These are phyloP conservation scores for Thuja plicata DNA, from an alignment of 83 land plant genomes.

Conservation along the genomic window DNA sequence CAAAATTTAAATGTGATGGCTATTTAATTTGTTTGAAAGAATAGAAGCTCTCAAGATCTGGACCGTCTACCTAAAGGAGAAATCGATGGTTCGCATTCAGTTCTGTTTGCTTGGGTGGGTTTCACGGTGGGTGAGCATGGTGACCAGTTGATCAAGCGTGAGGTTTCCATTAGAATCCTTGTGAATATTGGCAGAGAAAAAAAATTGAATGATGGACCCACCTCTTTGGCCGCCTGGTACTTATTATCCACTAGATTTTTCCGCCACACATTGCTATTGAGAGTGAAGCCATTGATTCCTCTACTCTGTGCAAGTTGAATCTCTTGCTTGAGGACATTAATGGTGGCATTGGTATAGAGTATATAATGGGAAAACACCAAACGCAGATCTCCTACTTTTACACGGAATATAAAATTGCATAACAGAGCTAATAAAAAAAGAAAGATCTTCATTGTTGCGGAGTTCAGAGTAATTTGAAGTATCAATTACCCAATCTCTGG, in stretches of 20 bases:
- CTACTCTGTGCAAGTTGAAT: conserved; percentile 20
- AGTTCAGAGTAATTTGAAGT: too few species aligned
- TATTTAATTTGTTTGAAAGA: too few species aligned
- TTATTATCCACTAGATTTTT: background rate
- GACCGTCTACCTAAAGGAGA: too few species aligned
- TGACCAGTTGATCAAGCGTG: background rate
- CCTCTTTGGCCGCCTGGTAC: background rate
- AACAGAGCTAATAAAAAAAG: too few species aligned
- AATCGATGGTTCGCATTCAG: too few species aligned
- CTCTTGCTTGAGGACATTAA: conserved; percentile 17
- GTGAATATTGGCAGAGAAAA: conserved; percentile 19
- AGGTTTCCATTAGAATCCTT: background rate
- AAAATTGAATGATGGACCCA: background rate
- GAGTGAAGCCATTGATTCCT: conserved; percentile 23
- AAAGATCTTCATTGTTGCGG: too few species aligned
- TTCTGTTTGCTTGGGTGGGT: background rate
- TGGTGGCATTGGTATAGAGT: background rate
- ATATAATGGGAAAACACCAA: conserved; percentile 17
- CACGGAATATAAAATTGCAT: too few species aligned
- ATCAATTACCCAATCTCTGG: too few species aligned
- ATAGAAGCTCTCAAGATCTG: too few species aligned
- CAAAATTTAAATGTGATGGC: too few species aligned
- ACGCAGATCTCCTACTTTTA: too few species aligned
- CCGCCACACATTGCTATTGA: conserved; percentile 20
- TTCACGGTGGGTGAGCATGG: background rate